Conservation (phyloP, 1,139 yeast species). For the Pneumocystis jirovecii region DNA sequence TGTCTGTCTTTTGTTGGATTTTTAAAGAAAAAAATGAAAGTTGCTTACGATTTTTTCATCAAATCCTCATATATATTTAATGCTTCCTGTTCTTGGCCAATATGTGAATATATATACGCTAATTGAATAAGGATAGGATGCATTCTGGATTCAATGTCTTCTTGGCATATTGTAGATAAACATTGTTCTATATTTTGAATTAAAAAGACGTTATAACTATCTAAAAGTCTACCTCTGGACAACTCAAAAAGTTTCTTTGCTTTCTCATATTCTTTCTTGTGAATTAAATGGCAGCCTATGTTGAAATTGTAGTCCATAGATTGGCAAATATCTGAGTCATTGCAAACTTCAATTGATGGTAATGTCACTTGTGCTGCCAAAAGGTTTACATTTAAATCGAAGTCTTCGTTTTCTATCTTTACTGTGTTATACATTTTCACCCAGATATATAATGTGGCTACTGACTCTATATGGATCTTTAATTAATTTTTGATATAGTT, state of each 20-base stretch:
- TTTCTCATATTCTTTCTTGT: slow-evolving; percentile 29
- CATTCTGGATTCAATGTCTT: slow-evolving; percentile 30
- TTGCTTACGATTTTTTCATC: not conserved
- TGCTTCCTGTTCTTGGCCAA: slow-evolving; percentile 35
- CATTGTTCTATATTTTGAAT: not conserved
- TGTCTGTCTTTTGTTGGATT: not conserved
- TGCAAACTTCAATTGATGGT: slow-evolving; percentile 21
- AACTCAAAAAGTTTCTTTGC: slow-evolving; percentile 37
- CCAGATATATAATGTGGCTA: not conserved
- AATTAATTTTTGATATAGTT: slow-evolving; percentile 39
- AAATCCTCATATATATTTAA: slow-evolving; percentile 4
- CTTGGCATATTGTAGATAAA: slow-evolving; percentile 19
- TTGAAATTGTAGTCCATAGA: slow-evolving; percentile 40
- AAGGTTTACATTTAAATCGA: slow-evolving; percentile 34
- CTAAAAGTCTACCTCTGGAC: slow-evolving; percentile 25
- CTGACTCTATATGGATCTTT: slow-evolving; percentile 3
- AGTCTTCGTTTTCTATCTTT: slow-evolving; percentile 21
- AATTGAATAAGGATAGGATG: slow-evolving; percentile 55
- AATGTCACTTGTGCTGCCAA: slow-evolving; percentile 9
- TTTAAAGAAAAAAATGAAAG: slow-evolving; percentile 2
- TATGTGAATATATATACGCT: slow-evolving; percentile 45
- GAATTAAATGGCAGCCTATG: slow-evolving; percentile 42
- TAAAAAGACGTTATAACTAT: not conserved
- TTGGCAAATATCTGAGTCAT: slow-evolving; percentile 26
- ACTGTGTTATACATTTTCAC: not conserved